A percentile compares a stretch with the other conserved stretches of the same genome.
Conservation (phyloP, 2,329 filamentous ascomycete genomes). For the Pyrenophora tritici-repentis region DNA sequence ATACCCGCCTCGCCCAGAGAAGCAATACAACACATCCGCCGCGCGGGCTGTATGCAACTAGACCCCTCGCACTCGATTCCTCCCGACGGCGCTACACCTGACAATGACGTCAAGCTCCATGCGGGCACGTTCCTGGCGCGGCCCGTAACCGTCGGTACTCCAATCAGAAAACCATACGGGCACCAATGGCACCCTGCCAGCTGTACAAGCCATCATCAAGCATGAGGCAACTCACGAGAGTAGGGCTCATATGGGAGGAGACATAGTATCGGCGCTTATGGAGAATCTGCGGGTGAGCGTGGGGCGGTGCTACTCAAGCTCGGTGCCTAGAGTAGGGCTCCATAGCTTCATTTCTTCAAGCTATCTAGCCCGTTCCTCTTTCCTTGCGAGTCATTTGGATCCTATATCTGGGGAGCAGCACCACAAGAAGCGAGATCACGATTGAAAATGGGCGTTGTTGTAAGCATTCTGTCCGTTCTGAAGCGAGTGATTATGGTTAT, state of each 20-base stretch:
- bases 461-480: slow-evolving; percentile 20
- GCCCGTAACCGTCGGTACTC: slow-evolving; percentile 33
- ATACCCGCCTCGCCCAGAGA: slow-evolving; percentile 12
- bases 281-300: slow-evolving; percentile 19
- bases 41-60: slow-evolving; percentile 17
- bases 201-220: slow-evolving; percentile 44
- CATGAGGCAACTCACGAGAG: slow-evolving; percentile 26
- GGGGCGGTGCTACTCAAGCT: slow-evolving; percentile 23
- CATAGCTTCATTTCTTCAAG: slow-evolving; percentile 3
- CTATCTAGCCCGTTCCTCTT: slow-evolving; percentile 17
- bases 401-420: slow-evolving; percentile 14
- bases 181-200: slow-evolving; percentile 44
- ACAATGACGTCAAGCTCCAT: slow-evolving; percentile 34
- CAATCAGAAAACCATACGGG: slow-evolving; percentile 24
- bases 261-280: slow-evolving; percentile 17
- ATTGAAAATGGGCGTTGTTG: slow-evolving; percentile 31
- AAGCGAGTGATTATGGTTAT: neutral
- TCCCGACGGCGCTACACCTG: slow-evolving; percentile 10
- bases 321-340: slow-evolving; percentile 18
- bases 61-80: slow-evolving; percentile 3
- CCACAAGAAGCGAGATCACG: slow-evolving; percentile 8
- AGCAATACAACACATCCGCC: slow-evolving; percentile 14
- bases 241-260: slow-evolving; percentile 17
- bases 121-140: slow-evolving; percentile 28
- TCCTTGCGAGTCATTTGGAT: slow-evolving; percentile 21